These are phyloP conservation scores for Trichosporon ovoides DNA, from an alignment of 1,284 basidiomycete species.

Conservation along the genomic window DNA sequence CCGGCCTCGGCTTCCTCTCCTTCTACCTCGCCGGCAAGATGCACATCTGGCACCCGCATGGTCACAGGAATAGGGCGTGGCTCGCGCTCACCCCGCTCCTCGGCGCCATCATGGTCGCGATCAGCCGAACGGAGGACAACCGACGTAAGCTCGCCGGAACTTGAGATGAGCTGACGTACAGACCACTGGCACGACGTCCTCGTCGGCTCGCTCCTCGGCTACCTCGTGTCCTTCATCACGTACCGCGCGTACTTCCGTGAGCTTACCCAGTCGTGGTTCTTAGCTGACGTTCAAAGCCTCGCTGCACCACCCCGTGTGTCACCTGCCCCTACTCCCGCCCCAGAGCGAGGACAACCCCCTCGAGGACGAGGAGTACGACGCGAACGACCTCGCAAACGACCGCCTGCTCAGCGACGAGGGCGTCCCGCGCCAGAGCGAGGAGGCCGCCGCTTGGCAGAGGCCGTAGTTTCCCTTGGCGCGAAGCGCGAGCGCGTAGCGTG, in stretches of 20 bases:
- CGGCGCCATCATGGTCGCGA: conserved; percentile 77
- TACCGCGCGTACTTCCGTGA: conserved; percentile 59
- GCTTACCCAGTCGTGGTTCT: conserved; percentile 24
- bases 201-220: conserved; percentile 70
- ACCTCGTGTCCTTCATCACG: conserved; percentile 65
- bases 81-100: conserved; percentile 68
- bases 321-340: conserved; percentile 66
- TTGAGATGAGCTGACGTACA: conserved; percentile 34
- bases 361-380: conserved; percentile 24
- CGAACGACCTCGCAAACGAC: conserved; percentile 24
- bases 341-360: conserved; percentile 25
- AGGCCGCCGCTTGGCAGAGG: conserved; percentile 27
- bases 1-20: conserved; percentile 82
- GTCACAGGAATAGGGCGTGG: conserved; percentile 80
- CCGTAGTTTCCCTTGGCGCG: too few species aligned
- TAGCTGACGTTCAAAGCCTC: conserved; percentile 53
- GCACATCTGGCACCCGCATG: conserved; percentile 77
- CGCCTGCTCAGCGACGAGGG: conserved; percentile 31
- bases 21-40: conserved; percentile 88
- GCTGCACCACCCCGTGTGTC: conserved; percentile 52
- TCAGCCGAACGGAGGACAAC: conserved; percentile 86
- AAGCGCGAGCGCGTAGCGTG: too few species aligned
- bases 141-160: conserved; percentile 57
- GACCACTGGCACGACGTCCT: conserved; percentile 87
- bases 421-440: conserved; percentile 35